Conservation (phyloP, 2,329 filamentous ascomycete species). For the Conoideocrella luteorostrata region DNA sequence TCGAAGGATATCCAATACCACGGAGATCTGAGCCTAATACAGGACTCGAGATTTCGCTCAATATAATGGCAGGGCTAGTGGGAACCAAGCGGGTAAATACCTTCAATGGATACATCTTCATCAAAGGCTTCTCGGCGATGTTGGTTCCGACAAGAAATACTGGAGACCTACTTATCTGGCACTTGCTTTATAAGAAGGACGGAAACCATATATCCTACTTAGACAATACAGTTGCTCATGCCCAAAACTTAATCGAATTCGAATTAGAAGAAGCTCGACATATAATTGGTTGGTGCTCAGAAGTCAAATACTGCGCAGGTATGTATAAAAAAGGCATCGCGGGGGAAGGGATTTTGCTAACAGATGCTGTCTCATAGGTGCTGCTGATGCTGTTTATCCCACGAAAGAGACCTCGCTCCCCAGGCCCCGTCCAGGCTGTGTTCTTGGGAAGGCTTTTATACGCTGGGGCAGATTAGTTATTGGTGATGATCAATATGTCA, state of each 20-base stretch:
- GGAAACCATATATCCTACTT: neutral
- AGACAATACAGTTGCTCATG: neutral
- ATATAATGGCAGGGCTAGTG: slow-evolving; percentile 1
- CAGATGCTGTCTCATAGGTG: neutral
- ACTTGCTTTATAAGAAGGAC: slow-evolving; percentile 5
- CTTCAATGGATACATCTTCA: slow-evolving; percentile 3
- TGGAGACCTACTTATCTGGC: slow-evolving; percentile 9
- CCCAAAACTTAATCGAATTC: too few species aligned
- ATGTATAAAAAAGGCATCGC: neutral
- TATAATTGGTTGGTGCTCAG: neutral
- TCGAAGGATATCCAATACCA: slow-evolving; percentile 10
- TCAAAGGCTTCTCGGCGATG: slow-evolving; percentile 14
- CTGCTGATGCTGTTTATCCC: neutral
- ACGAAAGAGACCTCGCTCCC: slow-evolving; percentile 6
- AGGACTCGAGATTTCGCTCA: slow-evolving; percentile 10
- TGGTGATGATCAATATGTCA: neutral
- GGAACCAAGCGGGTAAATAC: neutral
- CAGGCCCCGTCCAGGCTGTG: neutral
- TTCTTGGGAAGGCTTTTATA: neutral
- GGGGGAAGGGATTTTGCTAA: neutral
- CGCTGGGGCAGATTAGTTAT: neutral
- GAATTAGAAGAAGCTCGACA: neutral
- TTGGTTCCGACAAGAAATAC: slow-evolving; percentile 3
- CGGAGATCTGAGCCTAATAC: neutral
- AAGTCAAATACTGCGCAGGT: neutral